Base-by-base conservation (phyloP, 2,329 filamentous ascomycete genomes). In the Fusarium sp. region DNA sequence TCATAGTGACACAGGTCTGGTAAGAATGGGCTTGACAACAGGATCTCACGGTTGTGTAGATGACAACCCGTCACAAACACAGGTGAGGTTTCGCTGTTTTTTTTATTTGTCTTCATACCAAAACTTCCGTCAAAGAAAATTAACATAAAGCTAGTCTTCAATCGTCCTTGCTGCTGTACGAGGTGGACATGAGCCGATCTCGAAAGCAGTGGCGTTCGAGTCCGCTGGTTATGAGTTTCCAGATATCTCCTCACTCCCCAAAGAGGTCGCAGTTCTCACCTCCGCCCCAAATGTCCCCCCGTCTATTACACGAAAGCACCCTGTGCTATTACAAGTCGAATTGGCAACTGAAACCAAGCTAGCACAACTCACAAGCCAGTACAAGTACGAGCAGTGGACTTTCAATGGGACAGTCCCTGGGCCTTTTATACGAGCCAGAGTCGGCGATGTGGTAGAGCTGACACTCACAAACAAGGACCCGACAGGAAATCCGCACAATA, bases 371-470 rank as follows among this genome's bases (percentile, higher is more conserved):
- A 66, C 63, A 6, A 66, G 45, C 20, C 54, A 60, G 55, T 64
- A 64, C 28, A 64, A 66, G 33, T 66, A 64, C 13, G 60, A 66
- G 12, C 63, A 66, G 23, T 64, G 55, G 63, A 66, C 63, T 5
- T 66, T 64, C 49, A 66, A 66, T 15, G 61, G 61, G 30, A 64
- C 54, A 11, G 63, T 66, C 11, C 63, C 60, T 16, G 63, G 63
- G 2, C 63, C 63, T 1, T 66, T 66, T 26, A 64, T 66, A 16
- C 47, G 63, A 1, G 63, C 55, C 5, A 59, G 44, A 37, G 63
- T 66, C 4, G 63, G 63, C 15, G 60, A 66, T 16, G 50, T 64
- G 3, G 60, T 66, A 1, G 63, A 66, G 3, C 28, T 66, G n/a
- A 66, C 36, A 1, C 55, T 66, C 8, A 64, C 63, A 3, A 64